A percentile compares a stretch with the other conserved stretches of the same genome.
These are phyloP conservation scores for Xylaria sp. DNA, from an alignment of 2,329 filamentous ascomycete species.

Conservation along the genomic window DNA sequence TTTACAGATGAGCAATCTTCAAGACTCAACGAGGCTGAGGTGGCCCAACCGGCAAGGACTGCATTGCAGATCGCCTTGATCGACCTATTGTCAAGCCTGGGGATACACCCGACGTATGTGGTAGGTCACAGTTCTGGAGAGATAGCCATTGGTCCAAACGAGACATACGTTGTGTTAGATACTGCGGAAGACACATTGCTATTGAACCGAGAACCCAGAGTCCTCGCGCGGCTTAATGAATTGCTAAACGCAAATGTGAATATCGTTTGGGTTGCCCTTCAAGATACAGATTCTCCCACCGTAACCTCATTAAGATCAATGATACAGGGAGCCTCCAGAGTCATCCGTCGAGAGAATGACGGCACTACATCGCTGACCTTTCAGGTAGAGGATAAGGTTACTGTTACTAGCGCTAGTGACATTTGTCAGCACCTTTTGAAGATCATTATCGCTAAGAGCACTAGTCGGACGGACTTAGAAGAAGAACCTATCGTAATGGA, in stretches of 20 bases:
- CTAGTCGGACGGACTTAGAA: neutral
- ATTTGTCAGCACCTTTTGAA: constrained; percentile 19
- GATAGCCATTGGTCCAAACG: constrained; percentile 23
- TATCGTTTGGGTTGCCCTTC: constrained; percentile 25
- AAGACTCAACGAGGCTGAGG: constrained; percentile 15
- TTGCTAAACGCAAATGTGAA: constrained; percentile 18
- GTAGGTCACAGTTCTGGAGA: constrained; percentile 30
- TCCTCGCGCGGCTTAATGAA: constrained; percentile 5
- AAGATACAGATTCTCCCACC: constrained; percentile 19
- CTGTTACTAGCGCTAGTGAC: constrained; percentile 10
- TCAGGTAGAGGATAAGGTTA: constrained; percentile 20
- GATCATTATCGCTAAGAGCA: neutral
- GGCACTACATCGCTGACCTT: constrained; percentile 21
- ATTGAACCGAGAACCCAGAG: constrained; percentile 15
- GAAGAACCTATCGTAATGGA: constrained; percentile 21
- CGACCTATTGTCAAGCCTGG: constrained; percentile 20
- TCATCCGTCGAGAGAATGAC: constrained; percentile 25
- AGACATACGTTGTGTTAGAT: constrained; percentile 21
- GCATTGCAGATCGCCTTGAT: constrained; percentile 30
- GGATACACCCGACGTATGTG: constrained; percentile 15
- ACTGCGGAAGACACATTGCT: constrained; percentile 19
- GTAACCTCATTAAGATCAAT: constrained; percentile 19
- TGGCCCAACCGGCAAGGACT: constrained; percentile 22
- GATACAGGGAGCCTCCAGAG: constrained; percentile 27
- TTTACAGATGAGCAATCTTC: neutral